Conservation (phyloP, 2,329 filamentous ascomycete genomes). For the Septoria petroselini region DNA sequence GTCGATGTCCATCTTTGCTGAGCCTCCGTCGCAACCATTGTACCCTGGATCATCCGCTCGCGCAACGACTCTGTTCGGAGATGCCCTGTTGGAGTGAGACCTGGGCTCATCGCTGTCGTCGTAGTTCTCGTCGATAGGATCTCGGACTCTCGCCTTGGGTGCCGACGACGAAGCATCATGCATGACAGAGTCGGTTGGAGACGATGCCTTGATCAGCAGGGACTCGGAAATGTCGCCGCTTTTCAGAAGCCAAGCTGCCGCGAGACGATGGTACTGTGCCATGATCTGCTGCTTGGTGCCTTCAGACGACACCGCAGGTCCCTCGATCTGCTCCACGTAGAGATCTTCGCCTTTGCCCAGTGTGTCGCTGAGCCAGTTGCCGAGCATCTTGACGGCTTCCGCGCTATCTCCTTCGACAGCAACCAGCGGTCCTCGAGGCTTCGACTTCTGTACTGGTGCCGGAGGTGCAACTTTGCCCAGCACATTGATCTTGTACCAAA, state of each 20-base stretch:
- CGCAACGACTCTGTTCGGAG: conserved; percentile 6
- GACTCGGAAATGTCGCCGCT: conserved; percentile 64
- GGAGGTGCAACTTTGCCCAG: conserved; percentile 73
- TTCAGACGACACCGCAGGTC: conserved; percentile 45
- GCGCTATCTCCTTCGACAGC: conserved; percentile 73
- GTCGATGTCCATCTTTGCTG: neutral
- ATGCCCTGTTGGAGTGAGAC: conserved; percentile 7
- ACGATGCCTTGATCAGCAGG: conserved; percentile 20
- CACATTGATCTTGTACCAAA: conserved; percentile 71
- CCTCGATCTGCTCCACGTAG: conserved; percentile 49
- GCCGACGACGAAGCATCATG: conserved; percentile 19
- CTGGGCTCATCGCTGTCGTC: conserved; percentile 23
- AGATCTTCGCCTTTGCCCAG: conserved; percentile 54
- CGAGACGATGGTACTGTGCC: conserved; percentile 59
- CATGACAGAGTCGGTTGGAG: conserved; percentile 28
- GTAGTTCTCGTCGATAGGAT: conserved; percentile 30
- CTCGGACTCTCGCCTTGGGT: conserved; percentile 13
- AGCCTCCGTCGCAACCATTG: too few relatives aligned
- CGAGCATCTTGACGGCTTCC: conserved; percentile 62
- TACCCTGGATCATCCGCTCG: conserved; percentile 6
- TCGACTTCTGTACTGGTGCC: conserved; percentile 44
- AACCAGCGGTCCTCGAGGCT: conserved; percentile 69
- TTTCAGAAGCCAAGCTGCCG: conserved; percentile 66
- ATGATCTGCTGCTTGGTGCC: conserved; percentile 37
- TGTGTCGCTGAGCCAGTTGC: conserved; percentile 58